Percentiles rank a stretch among this genome's conserved stretches.
Evolutionary conservation across 2,329 filamentous ascomycete species (phyloP).

Genomic region (Arthrobotrys sphaeroides): DNA sequence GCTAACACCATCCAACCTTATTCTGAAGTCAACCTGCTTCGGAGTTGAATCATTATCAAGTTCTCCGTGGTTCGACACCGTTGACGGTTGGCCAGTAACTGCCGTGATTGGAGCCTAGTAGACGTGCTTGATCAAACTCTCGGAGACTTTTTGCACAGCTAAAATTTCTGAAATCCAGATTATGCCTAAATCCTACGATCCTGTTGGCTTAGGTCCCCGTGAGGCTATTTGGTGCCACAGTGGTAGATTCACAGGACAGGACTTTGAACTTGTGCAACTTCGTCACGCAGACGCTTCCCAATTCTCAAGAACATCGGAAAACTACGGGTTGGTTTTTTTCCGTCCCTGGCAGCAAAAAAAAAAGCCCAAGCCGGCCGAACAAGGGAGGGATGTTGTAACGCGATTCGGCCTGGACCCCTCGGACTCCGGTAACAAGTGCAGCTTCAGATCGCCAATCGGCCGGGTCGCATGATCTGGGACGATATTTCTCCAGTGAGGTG

Average conservation of each 20-base stretch:
- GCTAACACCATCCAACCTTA: slow-evolving; percentile 46
- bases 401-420: slow-evolving; percentile 7
- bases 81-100: slow-evolving; percentile 19
- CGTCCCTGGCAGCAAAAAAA: not conserved
- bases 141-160: slow-evolving; percentile 20
- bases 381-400: slow-evolving; percentile 10
- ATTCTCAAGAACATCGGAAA: slow-evolving; percentile 10
- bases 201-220: not conserved
- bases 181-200: no score
- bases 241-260: not conserved
- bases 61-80: slow-evolving; percentile 3
- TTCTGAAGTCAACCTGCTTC: slow-evolving; percentile 11
- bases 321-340: slow-evolving; percentile 6
- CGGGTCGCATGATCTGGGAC: not conserved
- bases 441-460: not conserved
- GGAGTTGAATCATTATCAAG: slow-evolving; percentile 39
- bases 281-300: slow-evolving; percentile 2
- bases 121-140: slow-evolving; percentile 12
- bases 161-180: not conserved
- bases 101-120: slow-evolving; percentile 14
- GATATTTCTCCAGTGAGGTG: not conserved
- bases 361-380: slow-evolving; percentile 7
- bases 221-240: not conserved
- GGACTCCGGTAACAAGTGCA: slow-evolving; percentile 24
- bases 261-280: not conserved